Base-by-base conservation (phyloP, 73 alveolate species). In the Paramecium primaurelia region DNA sequence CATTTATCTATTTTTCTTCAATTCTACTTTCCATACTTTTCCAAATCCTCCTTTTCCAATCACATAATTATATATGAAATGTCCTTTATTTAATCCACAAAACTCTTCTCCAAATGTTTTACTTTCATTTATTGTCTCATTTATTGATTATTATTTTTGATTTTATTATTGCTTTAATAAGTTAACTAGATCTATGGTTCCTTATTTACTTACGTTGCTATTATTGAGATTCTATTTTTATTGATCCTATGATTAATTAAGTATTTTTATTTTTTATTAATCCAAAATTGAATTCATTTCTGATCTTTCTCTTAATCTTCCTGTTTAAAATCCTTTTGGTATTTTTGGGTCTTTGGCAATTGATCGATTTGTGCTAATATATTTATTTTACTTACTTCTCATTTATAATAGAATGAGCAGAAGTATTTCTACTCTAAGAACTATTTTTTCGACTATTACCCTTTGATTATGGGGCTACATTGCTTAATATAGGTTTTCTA, bases 21-120 rank as follows among this genome's bases (percentile, higher is more conserved):
- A 89, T 92, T 94, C 95, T 6, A 96, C 97, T 87, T 95, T 96
- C 99, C 99, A 96, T 20, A 96, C 99, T 86, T 93, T 94, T 2
- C 99, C 97, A 87, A 96, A 96, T 14, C 98, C 98, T 36, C 99
- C 99, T 92, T 94, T 90, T 2, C 99, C 99, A 45, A 96, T 94
- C 40, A 94, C 96, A 73, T 94, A 92, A 11, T 94, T 59, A 80
- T 92, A 93, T 86, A 93, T 94, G 71, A 96, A 96, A 83, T 73
- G 59, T 59, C 93, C 88, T 92, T 89, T 96, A 58, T 93, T 86
- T 68, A 95, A 77, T 38, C 91, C 91, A 42, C 73, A 40, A 47
- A 32, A 90, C 83, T 95, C 91, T 44, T 44, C 73, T 18, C 47
- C 44, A 7, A n/a, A 47, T 2, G 11, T 34, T 80, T 80, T 49